Evolutionary conservation across 306 rosid species (phyloP).

Genomic region (Pterocarpus macrocarpus): DNA sequence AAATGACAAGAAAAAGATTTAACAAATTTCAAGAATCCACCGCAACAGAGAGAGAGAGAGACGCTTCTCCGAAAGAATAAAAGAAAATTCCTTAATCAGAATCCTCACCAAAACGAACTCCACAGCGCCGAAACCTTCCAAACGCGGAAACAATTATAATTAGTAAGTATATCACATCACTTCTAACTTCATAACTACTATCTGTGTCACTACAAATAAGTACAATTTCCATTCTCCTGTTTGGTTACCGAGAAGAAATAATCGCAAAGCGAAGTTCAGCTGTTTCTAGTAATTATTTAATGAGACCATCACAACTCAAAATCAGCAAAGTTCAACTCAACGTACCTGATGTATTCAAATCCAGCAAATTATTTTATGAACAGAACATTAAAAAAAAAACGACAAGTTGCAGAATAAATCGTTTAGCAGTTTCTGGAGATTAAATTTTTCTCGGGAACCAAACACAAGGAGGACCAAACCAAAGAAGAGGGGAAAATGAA

Average conservation of each 20-base stretch:
- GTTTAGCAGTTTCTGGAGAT: conserved; percentile 6
- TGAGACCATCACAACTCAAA: background rate
- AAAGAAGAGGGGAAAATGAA: background rate
- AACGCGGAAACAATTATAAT: conserved; percentile 25
- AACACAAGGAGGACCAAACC: conserved; percentile 17
- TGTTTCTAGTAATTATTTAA: background rate
- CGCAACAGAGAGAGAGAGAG: conserved; percentile 55
- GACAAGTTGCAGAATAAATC: background rate
- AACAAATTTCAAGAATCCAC: conserved; percentile 63
- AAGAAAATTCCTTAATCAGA: conserved; percentile 80
- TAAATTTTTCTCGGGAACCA: conserved; percentile 53
- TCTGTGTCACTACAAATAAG: conserved; percentile 33
- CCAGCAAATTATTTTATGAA: conserved; percentile 20
- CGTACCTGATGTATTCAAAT: conserved; percentile 17
- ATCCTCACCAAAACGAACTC: conserved; percentile 94
- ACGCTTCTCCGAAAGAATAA: conserved; percentile 68
- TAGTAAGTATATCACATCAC: conserved; percentile 33
- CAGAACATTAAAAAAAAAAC: background rate
- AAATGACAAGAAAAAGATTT: conserved; percentile 30
- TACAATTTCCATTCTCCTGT: conserved; percentile 33
- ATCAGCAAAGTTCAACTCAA: conserved; percentile 7
- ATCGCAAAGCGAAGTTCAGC: conserved; percentile 5
- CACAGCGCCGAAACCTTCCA: conserved; percentile 84
- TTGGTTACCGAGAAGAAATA: conserved; percentile 58
- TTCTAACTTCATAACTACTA: conserved; percentile 28